Evolutionary conservation across 108 stramenopile genomes (phyloP), one percentile per base, ranked within the genome.

Genomic region (Cyclotella sp.): DNA sequence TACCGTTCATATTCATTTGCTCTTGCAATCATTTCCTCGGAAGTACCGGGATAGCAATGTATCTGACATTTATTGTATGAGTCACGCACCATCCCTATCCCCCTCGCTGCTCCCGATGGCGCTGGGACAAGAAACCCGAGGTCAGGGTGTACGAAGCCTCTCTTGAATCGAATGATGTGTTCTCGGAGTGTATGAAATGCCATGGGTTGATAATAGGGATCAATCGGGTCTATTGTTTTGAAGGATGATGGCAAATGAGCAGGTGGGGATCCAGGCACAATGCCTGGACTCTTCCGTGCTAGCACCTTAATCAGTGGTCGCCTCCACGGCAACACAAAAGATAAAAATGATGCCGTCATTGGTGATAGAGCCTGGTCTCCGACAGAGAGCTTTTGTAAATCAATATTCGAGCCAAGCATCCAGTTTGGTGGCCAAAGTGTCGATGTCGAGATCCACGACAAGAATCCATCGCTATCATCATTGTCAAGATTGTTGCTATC

Each of bases 91-190:
- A 95, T 92, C 0, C 91, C 94, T 18, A 95, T 43, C 0, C 94
- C 94, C 13, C 94, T 77, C 9, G 80, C 73, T 14, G 94, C 90
- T 26, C 94, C 93, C 45, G 76, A 84, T 21, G 94, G 94, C 12
- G 94, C 94, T 18, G 94, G 91, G 19, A 85, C 61, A 30, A 93
- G 61, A 30, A 95, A 78, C 3, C 94, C 94, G 59, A 95, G 74
- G 77, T 95, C 94, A 18, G 94, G 91, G 75, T 95, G 91, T 5
- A 95, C 94, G 71, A 74, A 95, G 49, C 94, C 94, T 19, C 83
- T 83, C 22, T 85, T 78, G 66, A 88, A 89, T 54, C 94, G 73
- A 43, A 91, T 59, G 12, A 95, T 68, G 27, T 91, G 85, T 80
- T 95, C 93, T 30, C 90, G 77, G 30, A 95, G 58, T 9, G 84